Base-by-base conservation (phyloP, 345 rosid species). In the Hibiscus syriacus region DNA sequence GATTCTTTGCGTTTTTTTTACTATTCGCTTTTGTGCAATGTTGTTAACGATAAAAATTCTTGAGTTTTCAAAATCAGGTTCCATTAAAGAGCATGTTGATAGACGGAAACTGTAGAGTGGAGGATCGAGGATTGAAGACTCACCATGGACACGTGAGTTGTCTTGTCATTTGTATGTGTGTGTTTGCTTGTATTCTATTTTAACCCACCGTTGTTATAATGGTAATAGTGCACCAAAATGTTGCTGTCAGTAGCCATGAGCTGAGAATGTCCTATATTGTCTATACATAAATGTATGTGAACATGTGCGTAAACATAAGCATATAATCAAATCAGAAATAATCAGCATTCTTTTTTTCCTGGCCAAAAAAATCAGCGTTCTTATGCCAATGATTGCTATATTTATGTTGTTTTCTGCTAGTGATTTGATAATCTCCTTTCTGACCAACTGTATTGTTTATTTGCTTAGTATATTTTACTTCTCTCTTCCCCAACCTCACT, bases 91-190 rank as follows among this genome's bases (percentile, higher is more conserved):
- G 96, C 10, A 59, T 95, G 82, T 74, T 95, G 38, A 85, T 95
- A 63, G 99, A 95, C 73, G 98, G 99, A 16, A 95, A 88, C 70
- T 92, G 98, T 82, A 83, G 99, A 74, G 99, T 88, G 72, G 99
- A 95, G 78, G 99, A 95, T 83, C 92, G 98, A 34, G 99, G 99
- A 62, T 80, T 95, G 92, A 92, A 92, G 92, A 87, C 90, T 30
- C 99, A 95, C 29, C 98, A 92, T 73, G 96, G 98, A 63, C 94
- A 84, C 76, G 99, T 95, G 72, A 85, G 97, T 84, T 27, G 50
- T 68, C 34, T 55, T n/a, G 27, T 68, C 1, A 4, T 67, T 2
- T 38, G 7, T n/a, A 12, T 52, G 8, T 55, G 6, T 55, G 54
- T 55, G 26, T 68, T 43, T 57, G 14, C 62, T 36, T 55, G 50